Evolutionary conservation across 768 basidiomycete species (phyloP), one percentile per base, ranked within the genome.

Genomic region (Amanita subjunquillea): DNA sequence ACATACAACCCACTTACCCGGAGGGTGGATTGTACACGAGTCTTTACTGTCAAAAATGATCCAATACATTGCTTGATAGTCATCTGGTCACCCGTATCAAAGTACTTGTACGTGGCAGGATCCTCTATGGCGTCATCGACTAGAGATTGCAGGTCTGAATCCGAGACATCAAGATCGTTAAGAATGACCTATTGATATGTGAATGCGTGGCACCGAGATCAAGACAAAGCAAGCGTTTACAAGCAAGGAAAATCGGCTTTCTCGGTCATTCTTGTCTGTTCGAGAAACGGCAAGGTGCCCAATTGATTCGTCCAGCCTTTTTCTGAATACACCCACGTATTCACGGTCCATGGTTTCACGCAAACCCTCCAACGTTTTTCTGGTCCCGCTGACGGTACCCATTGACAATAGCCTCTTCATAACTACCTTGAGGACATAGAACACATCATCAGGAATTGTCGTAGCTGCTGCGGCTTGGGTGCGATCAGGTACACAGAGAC

Each of bases 161-260:
- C 83, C 2, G 94, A 97, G 15, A 92, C 66, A 64, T 97, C 93
- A n/a, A 99, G 74, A 65, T 99, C 92, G 63, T 99, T 99, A 48
- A 98, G 72, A 42, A 88, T 77, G 34, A 84, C 85, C 95, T 98
- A 62, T 39, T 8, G 39, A 25, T 10, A 13, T 13, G 7, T 23
- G 41, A 42, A 42, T 22, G 41, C n/a, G 41, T 7, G 3, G 0
- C 4, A 20, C 2, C 20, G 20, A 42, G 22, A 23, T 23, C 41
- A 42, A 23, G 41, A 42, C 39, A 40, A 34, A 34, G 55, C 12
- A 34, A 37, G 9, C 15, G 77, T 88, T 65, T 56, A 94, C 96
- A 53, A 95, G 87, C 63, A 92, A 97, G 2, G 83, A 73, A 37
- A 75, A 66, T 40, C 90, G 76, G 57, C 82, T 84, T 54, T 98